Base-by-base conservation (phyloP, 2,329 filamentous ascomycete genomes). In the Byssothecium circinans region DNA sequence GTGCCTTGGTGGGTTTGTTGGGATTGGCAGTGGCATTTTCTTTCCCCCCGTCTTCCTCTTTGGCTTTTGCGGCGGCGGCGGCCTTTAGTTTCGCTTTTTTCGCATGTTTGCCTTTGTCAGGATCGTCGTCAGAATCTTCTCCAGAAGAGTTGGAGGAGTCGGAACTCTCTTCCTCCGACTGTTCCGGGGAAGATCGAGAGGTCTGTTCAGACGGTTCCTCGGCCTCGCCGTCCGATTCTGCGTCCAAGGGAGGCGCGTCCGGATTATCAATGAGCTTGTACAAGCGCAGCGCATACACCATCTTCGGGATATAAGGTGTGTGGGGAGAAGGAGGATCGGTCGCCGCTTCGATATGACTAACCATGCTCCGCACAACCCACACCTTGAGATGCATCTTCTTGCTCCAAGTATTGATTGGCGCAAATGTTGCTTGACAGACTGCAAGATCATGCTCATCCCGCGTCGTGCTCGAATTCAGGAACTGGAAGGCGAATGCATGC, bases 221-320 rank as follows among this genome's bases (percentile, higher is more conserved):
- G 17, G 18, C 27, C 27, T 30, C 32, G 6, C 17, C 38, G 15
- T 39, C 29, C 5, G 19, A 23, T 2, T 19, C 39, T 3, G 18
- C 15, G 23, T 8, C 30, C 12, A 18, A n/a, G 12, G 19, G 12
- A 15, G 8, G 20, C 15, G 15, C 17, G 11, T 29, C 22, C 2
- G 49, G 43, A 4, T 38, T 19, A 10, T 43, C 38, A 12, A 54
- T 12, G 2, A 67, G 38, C 35, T 52, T 59, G 53, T 52, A 57
- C 0, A 67, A 41, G 8, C 57, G 50, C 2, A 68, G 41, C 10
- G 55, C 45, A 44, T 66, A 68, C 1, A 60, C 41, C 1, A 48
- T 60, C 22, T 48, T 60, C 6, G 46, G 47, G 15, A 63, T 44
- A 18, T 58, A 58, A 2, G 32, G 34, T 5, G 60, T 51, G n/a